Evolutionary conservation across 768 basidiomycete genomes (phyloP).

Genomic region (Lactifluus pinguis): DNA sequence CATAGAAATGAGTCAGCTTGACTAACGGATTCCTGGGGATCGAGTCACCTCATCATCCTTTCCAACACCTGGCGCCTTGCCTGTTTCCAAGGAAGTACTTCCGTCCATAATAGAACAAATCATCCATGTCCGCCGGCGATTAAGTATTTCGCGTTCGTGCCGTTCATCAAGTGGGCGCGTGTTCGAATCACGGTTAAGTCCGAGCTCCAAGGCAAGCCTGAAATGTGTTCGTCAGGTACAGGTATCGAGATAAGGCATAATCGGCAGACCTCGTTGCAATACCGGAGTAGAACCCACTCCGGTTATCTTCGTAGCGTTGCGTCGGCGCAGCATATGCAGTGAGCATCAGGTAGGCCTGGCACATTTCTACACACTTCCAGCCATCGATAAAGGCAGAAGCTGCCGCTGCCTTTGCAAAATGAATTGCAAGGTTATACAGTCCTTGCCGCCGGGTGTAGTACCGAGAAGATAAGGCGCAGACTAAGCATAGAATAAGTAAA

Average conservation of each 20-base stretch:
- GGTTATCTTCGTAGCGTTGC: constrained; percentile 59
- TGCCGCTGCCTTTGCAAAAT: constrained; percentile 54
- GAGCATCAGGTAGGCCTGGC: constrained; percentile 67
- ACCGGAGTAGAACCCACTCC: constrained; percentile 65
- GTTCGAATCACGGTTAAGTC: constrained; percentile 46
- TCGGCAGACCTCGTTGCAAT: constrained; percentile 50
- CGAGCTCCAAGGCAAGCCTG: constrained; percentile 67
- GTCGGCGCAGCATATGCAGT: constrained; percentile 54
- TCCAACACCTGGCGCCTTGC: constrained; percentile 58
- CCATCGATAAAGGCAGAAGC: constrained; percentile 52
- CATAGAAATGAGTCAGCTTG: constrained; percentile 26
- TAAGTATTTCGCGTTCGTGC: constrained; percentile 56
- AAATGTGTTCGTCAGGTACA: not conserved
- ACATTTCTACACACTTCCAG: constrained; percentile 62
- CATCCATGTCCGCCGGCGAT: constrained; percentile 67
- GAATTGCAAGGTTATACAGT: constrained; percentile 48
- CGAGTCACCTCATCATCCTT: constrained; percentile 51
- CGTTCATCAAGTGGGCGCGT: constrained; percentile 37
- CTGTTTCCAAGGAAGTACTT: constrained; percentile 66
- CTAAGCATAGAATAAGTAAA: constrained; percentile 24
- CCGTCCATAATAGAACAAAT: constrained; percentile 70
- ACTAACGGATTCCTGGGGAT: constrained; percentile 16
- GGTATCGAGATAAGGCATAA: not conserved
- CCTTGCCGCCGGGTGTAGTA: constrained; percentile 49
- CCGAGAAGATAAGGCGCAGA: constrained; percentile 63